Evolutionary conservation across 768 basidiomycete genomes (phyloP), one percentile per base, ranked within the genome.

Genomic region (Lactarius sanguifluus): DNA sequence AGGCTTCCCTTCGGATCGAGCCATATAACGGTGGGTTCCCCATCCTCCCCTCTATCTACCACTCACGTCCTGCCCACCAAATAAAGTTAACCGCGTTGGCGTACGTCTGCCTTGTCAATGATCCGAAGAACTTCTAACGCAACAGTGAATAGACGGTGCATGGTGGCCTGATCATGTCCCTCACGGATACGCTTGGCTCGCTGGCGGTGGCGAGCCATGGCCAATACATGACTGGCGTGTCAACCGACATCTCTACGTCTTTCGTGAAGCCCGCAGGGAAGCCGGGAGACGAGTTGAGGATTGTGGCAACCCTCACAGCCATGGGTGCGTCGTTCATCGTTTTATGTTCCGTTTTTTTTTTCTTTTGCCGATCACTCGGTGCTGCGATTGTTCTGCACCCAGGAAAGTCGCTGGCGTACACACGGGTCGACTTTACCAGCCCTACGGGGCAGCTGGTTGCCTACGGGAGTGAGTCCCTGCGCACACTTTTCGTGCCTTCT

Each of bases 211-310:
- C 91, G 1, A 84, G 87, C 16, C 87, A 87, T 69, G 92, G 92
- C 3, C 87, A 92, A 10, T 94, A 79, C 72, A 92, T 92, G 91
- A 94, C 92, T 0, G 91, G 92, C 18, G 91, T 94, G 12, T 92
- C 90, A 2, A 91, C 91, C 3, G 92, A 94, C 73, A 85, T 94
- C 69, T 87, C 78, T 30, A 78, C 91, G 0, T 89, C 89, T 1
- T 94, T 93, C 68, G 84, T 93, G 64, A 85, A 86, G 40, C 90
- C 90, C 23, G 89, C 83, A 6, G 92, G 92, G n/a, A 81, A 79
- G 62, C 77, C 80, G 0, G 92, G 91, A 13, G 90, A 93, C 67
- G 76, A 81, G 15, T 74, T 94, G 16, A 81, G 83, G 62, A 85
- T 85, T 3, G 89, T 82, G 70, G 90, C 88, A 0, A 79, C 81